phyloP scores from a whole-genome alignment of 768 basidiomycete species.

The Pholiota molesta region DNA sequence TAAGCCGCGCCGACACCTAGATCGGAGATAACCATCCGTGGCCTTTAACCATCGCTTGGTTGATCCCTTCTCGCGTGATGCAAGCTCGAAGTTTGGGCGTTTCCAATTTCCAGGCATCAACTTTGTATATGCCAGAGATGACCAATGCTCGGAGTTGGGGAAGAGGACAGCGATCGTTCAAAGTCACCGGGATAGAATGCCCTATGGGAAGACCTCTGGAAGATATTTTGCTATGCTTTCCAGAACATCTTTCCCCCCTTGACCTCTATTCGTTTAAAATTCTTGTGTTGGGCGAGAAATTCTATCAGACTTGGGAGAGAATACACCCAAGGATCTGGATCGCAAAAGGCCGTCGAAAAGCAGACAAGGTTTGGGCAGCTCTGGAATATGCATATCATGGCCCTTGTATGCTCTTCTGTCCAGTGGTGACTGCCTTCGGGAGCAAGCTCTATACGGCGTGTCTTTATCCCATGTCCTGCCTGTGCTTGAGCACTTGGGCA shows the following conservation, averaged over 20 bases:
- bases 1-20: constrained; percentile 12
- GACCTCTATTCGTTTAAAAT: constrained; percentile 27
- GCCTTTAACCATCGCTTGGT: neutral
- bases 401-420: constrained; percentile 20
- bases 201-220: constrained; percentile 18
- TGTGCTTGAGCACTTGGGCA: constrained; percentile 14
- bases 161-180: constrained; percentile 1
- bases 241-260: constrained; percentile 16
- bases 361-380: constrained; percentile 27
- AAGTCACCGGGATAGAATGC: neutral
- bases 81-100: constrained; percentile 19
- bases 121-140: constrained; percentile 5
- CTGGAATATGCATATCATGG: constrained; percentile 24
- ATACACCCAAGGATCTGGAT: constrained; percentile 15
- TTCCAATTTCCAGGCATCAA: neutral
- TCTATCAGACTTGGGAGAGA: constrained; percentile 9
- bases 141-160: constrained; percentile 27
- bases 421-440: constrained; percentile 26
- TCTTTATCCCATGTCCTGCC: constrained; percentile 16
- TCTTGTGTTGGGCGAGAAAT: constrained; percentile 10
- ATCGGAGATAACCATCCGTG: neutral
- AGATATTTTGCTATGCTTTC: constrained; percentile 12
- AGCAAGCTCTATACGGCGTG: constrained; percentile 28
- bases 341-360: constrained; percentile 27
- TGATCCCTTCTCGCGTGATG: constrained; percentile 2